Evolutionary conservation across 1,139 yeast species (phyloP).

Genomic region (Starmera stellimalicola): DNA sequence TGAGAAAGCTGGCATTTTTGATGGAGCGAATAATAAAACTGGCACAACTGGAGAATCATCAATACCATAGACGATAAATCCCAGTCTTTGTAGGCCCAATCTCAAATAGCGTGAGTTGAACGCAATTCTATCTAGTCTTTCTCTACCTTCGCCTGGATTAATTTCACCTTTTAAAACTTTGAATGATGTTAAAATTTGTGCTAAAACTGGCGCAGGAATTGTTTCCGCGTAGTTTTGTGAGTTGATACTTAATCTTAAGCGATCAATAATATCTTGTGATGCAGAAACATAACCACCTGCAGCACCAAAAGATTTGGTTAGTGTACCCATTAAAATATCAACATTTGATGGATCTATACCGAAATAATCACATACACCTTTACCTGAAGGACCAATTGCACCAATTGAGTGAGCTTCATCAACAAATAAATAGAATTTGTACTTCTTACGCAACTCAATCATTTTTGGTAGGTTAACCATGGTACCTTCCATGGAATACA

Average conservation of each 20-base stretch:
- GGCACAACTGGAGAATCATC: constrained; percentile 98
- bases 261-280: constrained; percentile 55
- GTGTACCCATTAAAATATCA: constrained; percentile 93
- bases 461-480: constrained; percentile 77
- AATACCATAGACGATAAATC: constrained; percentile 89
- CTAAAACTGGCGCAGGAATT: constrained; percentile 82
- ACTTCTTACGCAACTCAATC: constrained; percentile 68
- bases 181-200: constrained; percentile 78
- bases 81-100: constrained; percentile 81
- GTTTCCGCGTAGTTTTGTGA: constrained; percentile 77
- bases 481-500: constrained; percentile 97
- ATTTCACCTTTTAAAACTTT: constrained; percentile 71
- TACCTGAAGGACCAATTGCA: constrained; percentile 89
- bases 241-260: constrained; percentile 62
- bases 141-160: constrained; percentile 88
- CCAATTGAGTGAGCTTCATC: constrained; percentile 99
- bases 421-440: constrained; percentile 81
- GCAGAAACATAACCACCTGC: constrained; percentile 96
- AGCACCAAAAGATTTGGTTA: constrained; percentile 96
- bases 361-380: constrained; percentile 93
- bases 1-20: constrained; percentile 90
- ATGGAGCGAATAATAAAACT: constrained; percentile 74
- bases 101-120: constrained; percentile 91
- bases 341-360: constrained; percentile 65
- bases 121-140: constrained; percentile 86